These are phyloP conservation scores for Backusella luteola DNA, from an alignment of 192 early-diverging fungal species.

Conservation along the genomic window DNA sequence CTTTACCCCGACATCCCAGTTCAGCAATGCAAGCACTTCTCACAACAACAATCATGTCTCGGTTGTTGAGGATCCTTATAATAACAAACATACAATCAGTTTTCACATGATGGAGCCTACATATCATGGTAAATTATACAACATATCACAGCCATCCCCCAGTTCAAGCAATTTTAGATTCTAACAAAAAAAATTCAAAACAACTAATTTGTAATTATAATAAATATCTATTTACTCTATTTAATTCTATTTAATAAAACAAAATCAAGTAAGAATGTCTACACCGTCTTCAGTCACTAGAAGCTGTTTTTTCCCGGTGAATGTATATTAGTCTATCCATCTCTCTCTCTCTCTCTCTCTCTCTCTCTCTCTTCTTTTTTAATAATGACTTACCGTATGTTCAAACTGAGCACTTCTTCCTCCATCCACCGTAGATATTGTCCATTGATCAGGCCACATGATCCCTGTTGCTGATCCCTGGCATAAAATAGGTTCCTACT, in stretches of 20 bases:
- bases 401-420: slow-evolving; percentile 89
- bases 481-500: slow-evolving; percentile 70
- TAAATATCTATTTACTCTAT: not conserved
- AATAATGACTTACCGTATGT: slow-evolving; percentile 51
- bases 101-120: not conserved
- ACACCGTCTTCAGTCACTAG: slow-evolving; percentile 61
- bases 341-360: too few species aligned
- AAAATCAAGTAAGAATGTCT: slow-evolving; percentile 62
- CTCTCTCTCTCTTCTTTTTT: too few species aligned
- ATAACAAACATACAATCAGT: not conserved
- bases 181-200: not conserved
- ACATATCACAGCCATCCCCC: not conserved
- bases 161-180: not conserved
- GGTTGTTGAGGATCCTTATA: not conserved
- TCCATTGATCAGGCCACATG: slow-evolving; percentile 90
- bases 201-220: not conserved
- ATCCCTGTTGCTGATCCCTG: slow-evolving; percentile 70
- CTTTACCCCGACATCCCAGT: not conserved
- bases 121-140: not conserved
- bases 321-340: too few species aligned
- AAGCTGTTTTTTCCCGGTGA: slow-evolving; percentile 31
- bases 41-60: not conserved
- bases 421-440: slow-evolving; percentile 71
- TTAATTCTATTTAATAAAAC: not conserved
- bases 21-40: not conserved